Evolutionary conservation across 192 early-diverging fungal genomes (phyloP).

Genomic region (Coemansia sp.): DNA sequence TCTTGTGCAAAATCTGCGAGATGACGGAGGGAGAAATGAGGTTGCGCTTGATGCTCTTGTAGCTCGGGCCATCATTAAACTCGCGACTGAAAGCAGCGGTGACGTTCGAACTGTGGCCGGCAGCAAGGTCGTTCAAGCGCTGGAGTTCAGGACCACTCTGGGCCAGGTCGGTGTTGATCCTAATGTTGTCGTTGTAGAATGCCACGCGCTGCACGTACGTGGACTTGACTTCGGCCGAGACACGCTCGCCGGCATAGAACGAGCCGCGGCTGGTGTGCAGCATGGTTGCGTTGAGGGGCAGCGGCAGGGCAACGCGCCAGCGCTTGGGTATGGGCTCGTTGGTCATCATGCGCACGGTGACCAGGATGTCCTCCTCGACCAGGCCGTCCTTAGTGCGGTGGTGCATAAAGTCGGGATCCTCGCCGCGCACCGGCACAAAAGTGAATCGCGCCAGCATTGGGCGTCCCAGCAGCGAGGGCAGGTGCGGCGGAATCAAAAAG

Average conservation of each 20-base stretch:
- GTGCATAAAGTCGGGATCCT: slow-evolving; percentile 43
- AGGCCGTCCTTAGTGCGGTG: slow-evolving; percentile 45
- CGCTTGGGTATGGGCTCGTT: slow-evolving; percentile 46
- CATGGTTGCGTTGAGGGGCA: slow-evolving; percentile 38
- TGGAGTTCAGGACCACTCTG: slow-evolving; percentile 32
- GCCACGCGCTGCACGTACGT: slow-evolving; percentile 39
- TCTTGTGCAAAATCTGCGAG: slow-evolving; percentile 39
- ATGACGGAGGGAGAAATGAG: slow-evolving; percentile 44
- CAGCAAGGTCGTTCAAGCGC: slow-evolving; percentile 38
- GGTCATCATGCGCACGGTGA: slow-evolving; percentile 38
- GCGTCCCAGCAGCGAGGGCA: slow-evolving; percentile 24
- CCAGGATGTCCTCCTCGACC: slow-evolving; percentile 44
- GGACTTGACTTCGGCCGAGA: slow-evolving; percentile 48
- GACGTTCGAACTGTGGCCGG: slow-evolving; percentile 40
- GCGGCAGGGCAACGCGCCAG: slow-evolving; percentile 44
- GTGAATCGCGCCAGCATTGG: slow-evolving; percentile 47
- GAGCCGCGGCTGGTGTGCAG: slow-evolving; percentile 47
- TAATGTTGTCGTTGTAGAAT: slow-evolving; percentile 52
- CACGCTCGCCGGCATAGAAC: slow-evolving; percentile 40
- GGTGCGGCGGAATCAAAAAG: slow-evolving; percentile 32
- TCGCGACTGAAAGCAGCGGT: slow-evolving; percentile 18
- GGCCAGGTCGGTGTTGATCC: slow-evolving; percentile 29
- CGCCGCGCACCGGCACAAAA: slow-evolving; percentile 47
- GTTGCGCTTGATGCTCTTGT: slow-evolving; percentile 35
- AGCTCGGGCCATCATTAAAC: slow-evolving; percentile 34